Evolutionary conservation across 148 eudicot genomes (phyloP), one percentile per base, ranked within the genome.

Genomic region (Nyssa sinensis): DNA sequence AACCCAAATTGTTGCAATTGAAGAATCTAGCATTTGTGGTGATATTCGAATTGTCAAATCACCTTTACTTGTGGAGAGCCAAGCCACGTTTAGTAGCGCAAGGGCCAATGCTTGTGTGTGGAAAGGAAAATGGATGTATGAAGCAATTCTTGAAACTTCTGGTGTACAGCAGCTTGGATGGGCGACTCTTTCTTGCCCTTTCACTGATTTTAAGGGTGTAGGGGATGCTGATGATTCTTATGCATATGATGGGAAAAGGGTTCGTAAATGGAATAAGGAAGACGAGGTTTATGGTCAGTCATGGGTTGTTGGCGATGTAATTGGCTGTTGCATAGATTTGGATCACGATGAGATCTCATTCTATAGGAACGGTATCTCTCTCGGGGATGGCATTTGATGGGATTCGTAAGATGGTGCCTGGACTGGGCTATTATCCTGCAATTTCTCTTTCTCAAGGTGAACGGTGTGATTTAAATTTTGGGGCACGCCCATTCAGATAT

Each of bases 41-140:
- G 93, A 92, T 76, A 71, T 94, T 73, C 81, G 84, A n/a, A 67
- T 88, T 28, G 78, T 81, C 33, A 88, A 87, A 31, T 76, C 79
- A 1, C 89, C 92, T 75, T 81, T 88, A 75, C 65, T 88, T 19
- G 44, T 94, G 76, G 95, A 94, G 78, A 90, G 98, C 77, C 81
- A 92, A 82, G 87, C 92, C 31, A 80, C 90, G 75, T 94, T 94
- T 72, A 92, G 98, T 73, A 94, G 98, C 69, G 93, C 81, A 69
- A 88, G 98, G 84, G 98, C 97, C 27, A 85, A 90, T 84, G 79
- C 86, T n/a, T 94, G 97, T 77, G 92, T 92, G 9, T 94, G 98
- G 98, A 84, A 86, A 84, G 98, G 97, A 30, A 91, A 92, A 81
- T 94, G 98, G 98, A 94, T 94, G 98, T 94, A 90, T 76, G 98